Evolutionary conservation across 2,329 filamentous ascomycete genomes (phyloP), one percentile per base, ranked within the genome.

Genomic region (Diaporthe citri): DNA sequence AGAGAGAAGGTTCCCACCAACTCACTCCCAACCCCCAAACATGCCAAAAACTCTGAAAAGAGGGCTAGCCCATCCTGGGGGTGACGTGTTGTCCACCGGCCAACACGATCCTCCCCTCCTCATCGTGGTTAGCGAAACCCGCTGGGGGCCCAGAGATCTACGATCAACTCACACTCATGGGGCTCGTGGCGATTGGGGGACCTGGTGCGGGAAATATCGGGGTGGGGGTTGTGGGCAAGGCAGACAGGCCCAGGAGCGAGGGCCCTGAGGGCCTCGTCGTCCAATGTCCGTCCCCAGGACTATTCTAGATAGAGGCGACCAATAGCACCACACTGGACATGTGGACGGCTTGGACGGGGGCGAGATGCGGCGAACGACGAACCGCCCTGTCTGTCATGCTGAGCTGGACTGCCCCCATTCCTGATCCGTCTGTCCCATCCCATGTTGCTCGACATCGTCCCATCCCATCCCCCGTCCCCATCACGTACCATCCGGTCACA

Each of bases 121-220:
- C 46, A 48, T 48, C 41, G 25, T 66, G 60, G 48, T n/a, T 28
- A 69, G 46, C 22, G 25, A 52, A 67, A 67, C 46, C 62, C 46
- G 46, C 46, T 5, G 7, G 12, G 62, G 62, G 13, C 41, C 60
- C 31, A 67, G 46, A 69, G 64, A 69, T 69, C 64, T 69, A 69
- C 48, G 64, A 69, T 69, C 48, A 69, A 17, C 48, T 69, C 64
- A 41, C 41, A 10, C 48, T 69, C 64, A 55, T 55, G 64, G 64
- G 48, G 31, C 46, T 39, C 25, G 41, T 67, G 31, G 46, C 34
- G 64, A 51, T 69, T 20, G 17, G 46, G 46, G n/a, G 34, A 8
- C 13, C 22, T 31, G 48, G 48, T 22, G 15, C 64, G 64, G 64
- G 48, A 69, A 55, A 69, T 31, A 55, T 69, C 48, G 48, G 64